Percentiles rank a stretch among this genome's conserved stretches.
Conservation (phyloP, 768 basidiomycete species). For the Agaricus sinodeliciosus region DNA sequence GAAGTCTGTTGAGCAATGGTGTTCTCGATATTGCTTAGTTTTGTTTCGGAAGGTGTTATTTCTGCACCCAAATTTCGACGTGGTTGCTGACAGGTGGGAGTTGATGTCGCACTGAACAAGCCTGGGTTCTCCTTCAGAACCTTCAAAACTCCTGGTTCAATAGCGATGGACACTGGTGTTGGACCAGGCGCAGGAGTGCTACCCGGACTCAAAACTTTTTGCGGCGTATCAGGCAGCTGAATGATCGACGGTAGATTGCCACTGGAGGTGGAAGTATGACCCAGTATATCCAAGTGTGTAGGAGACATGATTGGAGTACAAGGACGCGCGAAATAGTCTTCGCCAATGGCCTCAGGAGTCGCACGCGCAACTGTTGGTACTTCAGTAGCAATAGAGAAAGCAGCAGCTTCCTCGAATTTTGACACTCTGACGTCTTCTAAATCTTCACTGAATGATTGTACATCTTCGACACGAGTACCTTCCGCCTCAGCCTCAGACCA, state of each 20-base stretch:
- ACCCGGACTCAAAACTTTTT: slow-evolving; percentile 14
- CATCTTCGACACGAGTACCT: not conserved
- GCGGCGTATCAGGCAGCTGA: slow-evolving; percentile 18
- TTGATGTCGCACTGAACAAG: not conserved
- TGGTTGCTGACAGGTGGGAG: not conserved
- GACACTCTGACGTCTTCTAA: not conserved
- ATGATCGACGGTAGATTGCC: slow-evolving; percentile 11
- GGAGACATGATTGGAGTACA: not conserved
- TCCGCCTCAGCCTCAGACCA: not conserved
- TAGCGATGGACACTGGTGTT: slow-evolving; percentile 16
- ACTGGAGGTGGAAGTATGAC: slow-evolving; percentile 12
- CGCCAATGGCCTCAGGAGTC: not conserved
- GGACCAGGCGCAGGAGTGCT: slow-evolving; percentile 18
- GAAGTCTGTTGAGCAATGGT: not conserved
- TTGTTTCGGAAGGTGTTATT: not conserved
- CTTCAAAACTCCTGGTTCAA: slow-evolving; percentile 19
- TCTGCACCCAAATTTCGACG: not conserved
- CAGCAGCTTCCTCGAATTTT: not conserved
- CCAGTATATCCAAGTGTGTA: slow-evolving; percentile 25
- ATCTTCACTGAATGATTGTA: not conserved
- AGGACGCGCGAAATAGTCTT: slow-evolving; percentile 8
- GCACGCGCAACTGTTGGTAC: not conserved
- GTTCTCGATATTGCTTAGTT: not conserved
- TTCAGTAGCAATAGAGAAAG: not conserved
- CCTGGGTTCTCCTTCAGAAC: slow-evolving; percentile 12